These are phyloP conservation scores for Limnomonas spitsbergensis DNA, from an alignment of 139 green algal species.

Conservation along the genomic window DNA sequence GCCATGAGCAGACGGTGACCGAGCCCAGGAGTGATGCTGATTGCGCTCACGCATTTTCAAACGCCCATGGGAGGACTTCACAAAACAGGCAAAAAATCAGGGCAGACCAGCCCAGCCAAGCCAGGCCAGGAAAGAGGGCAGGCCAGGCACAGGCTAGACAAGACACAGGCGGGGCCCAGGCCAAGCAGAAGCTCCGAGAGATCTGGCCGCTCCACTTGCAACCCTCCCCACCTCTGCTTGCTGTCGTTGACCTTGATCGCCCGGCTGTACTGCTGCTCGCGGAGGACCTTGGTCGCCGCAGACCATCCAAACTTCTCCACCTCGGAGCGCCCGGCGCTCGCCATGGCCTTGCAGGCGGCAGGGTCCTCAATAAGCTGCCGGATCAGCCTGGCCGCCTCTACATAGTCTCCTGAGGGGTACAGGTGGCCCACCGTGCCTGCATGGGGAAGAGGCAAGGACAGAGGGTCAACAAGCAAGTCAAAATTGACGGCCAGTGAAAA, in stretches of 20 bases:
- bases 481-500: neutral
- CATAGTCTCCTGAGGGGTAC: slow-evolving; percentile 57
- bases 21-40: too few relatives aligned
- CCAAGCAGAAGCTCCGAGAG: neutral
- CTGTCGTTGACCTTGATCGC: slow-evolving; percentile 40
- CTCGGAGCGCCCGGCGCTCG: slow-evolving; percentile 23
- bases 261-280: slow-evolving; percentile 62
- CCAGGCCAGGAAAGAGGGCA: too few relatives aligned
- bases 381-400: slow-evolving; percentile 19
- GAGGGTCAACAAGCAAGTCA: neutral
- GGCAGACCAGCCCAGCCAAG: too few relatives aligned
- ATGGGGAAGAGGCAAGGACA: too few relatives aligned
- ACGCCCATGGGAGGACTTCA: too few relatives aligned
- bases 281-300: slow-evolving; percentile 51
- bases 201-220: neutral
- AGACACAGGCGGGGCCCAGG: too few relatives aligned
- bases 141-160: neutral
- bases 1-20: too few relatives aligned
- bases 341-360: neutral
- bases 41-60: too few relatives aligned
- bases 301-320: slow-evolving; percentile 57
- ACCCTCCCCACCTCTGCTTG: slow-evolving; percentile 3
- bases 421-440: slow-evolving; percentile 60
- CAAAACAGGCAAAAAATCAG: too few relatives aligned
- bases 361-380: slow-evolving; percentile 1